Percentiles rank a stretch among this genome's conserved stretches.
These are phyloP conservation scores for Ensete ventricosum DNA, from an alignment of 176 grass and related monocot genomes.

Conservation along the genomic window DNA sequence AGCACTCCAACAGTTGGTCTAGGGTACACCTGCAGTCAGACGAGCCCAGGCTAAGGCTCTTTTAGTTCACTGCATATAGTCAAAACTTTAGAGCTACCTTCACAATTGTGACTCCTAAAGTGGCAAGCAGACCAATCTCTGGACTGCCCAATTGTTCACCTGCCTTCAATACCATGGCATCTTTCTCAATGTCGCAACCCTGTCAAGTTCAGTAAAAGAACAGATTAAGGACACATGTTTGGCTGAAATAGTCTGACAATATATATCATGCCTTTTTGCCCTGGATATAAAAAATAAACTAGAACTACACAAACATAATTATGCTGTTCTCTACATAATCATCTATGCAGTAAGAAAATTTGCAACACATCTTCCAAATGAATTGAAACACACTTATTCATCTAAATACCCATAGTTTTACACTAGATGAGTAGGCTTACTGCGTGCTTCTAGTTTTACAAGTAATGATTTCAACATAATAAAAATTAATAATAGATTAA, in stretches of 20 bases:
- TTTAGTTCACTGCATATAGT: not conserved
- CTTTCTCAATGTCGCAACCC: constrained; percentile 91
- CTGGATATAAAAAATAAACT: too few species aligned
- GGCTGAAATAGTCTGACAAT: not conserved
- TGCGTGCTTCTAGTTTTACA: too few species aligned
- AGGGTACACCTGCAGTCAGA: constrained; percentile 46
- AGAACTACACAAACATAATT: too few species aligned
- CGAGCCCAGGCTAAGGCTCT: constrained; percentile 10
- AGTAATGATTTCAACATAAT: too few species aligned
- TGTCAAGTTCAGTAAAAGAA: constrained; percentile 22
- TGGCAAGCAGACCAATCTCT: constrained; percentile 79
- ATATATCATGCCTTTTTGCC: not conserved
- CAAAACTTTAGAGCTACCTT: constrained; percentile 33
- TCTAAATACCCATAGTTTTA: not conserved
- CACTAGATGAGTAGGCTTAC: too few species aligned
- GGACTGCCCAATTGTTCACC: constrained; percentile 72
- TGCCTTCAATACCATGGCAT: constrained; percentile 44
- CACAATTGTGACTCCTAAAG: constrained; percentile 56
- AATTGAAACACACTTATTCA: too few species aligned
- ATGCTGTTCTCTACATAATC: too few species aligned
- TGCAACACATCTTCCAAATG: too few species aligned
- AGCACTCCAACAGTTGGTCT: constrained; percentile 58
- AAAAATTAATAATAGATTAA: too few species aligned
- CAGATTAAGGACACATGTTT: not conserved
- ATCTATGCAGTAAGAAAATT: too few species aligned